Conservation (phyloP, 2,329 filamentous ascomycete genomes). For the Aaosphaeria arxii region DNA sequence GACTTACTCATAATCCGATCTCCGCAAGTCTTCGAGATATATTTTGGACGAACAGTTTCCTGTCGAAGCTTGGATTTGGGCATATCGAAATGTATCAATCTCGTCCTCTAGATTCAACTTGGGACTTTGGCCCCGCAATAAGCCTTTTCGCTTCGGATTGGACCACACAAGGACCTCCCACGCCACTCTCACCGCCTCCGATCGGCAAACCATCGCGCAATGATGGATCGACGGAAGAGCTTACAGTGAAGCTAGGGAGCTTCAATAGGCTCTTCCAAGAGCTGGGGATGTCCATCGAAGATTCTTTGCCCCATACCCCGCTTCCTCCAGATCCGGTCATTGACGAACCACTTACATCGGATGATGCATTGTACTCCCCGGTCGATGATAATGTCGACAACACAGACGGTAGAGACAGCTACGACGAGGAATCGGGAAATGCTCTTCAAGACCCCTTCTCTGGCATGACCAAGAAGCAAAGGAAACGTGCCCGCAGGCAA, state of each 20-base stretch:
- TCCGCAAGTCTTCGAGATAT: too few relatives aligned
- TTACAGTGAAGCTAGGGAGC: slow-evolving; percentile 40
- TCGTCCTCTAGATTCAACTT: neutral
- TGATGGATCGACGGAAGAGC: neutral
- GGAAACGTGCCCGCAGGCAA: slow-evolving; percentile 19
- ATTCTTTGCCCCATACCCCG: slow-evolving; percentile 9
- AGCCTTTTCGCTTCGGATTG: slow-evolving; percentile 26
- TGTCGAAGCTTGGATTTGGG: too few relatives aligned
- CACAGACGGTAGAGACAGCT: neutral
- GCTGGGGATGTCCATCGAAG: slow-evolving; percentile 34
- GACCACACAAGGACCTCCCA: neutral
- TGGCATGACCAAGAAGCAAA: slow-evolving; percentile 23
- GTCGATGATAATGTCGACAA: neutral
- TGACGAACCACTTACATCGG: neutral
- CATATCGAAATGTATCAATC: neutral
- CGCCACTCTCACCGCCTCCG: neutral
- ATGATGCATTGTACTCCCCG: neutral
- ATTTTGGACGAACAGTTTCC: too few relatives aligned
- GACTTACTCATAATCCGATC: too few relatives aligned
- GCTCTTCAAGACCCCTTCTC: neutral
- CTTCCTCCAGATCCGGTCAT: neutral
- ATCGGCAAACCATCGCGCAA: neutral
- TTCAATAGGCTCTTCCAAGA: slow-evolving; percentile 47
- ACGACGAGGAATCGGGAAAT: neutral
- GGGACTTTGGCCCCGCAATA: slow-evolving; percentile 47